Evolutionary conservation across 306 rosid species (phyloP), one percentile per base, ranked within the genome.

Genomic region (Gynostemma pentaphyllum): DNA sequence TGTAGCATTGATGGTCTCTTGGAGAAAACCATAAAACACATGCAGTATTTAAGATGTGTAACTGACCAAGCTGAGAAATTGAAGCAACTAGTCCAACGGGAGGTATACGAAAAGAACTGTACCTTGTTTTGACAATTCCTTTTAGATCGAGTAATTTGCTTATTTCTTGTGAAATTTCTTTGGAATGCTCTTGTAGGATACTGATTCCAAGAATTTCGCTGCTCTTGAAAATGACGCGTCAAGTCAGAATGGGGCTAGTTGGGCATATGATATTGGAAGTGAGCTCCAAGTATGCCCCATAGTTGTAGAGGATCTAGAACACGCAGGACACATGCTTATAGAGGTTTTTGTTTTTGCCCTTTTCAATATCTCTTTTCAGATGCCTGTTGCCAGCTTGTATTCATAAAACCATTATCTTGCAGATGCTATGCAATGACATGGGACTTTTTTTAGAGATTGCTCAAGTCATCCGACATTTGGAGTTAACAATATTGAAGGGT

Each of bases 1-100:
- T 84, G 89, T 80, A 92, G 96, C 88, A 85, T 92, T 66, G 96
- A 88, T 51, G 86, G 79, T 54, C 98, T 92, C 39, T 74, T 92
- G 74, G 96, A 92, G 62, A 81, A 74, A 59, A 81, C 96, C 41
- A 49, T 88, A 66, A 86, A 84, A 69, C 98, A 88, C 75, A 79
- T 92, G 92, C 66, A 74, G 55, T 83, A 86, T 75, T 78, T 92
- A 47, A 76, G 75, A 75, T 77, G 70, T 59, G 70, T 82, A 57
- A 77, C 92, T 15, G 76, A 76, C 41, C 95, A 76, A 64, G 90
- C 96, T 2, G 83, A 92, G 70, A 88, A 83, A 72, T 41, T 88
- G 72, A 84, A 74, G 74, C 70, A 37, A 53, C 71, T 71, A 19
- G 71, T 52, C 7, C 65, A 74, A 52, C 68, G 26, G 10, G 73